Conservation (phyloP, 148 eudicot genomes). For the Chenopodium berlandieri region DNA sequence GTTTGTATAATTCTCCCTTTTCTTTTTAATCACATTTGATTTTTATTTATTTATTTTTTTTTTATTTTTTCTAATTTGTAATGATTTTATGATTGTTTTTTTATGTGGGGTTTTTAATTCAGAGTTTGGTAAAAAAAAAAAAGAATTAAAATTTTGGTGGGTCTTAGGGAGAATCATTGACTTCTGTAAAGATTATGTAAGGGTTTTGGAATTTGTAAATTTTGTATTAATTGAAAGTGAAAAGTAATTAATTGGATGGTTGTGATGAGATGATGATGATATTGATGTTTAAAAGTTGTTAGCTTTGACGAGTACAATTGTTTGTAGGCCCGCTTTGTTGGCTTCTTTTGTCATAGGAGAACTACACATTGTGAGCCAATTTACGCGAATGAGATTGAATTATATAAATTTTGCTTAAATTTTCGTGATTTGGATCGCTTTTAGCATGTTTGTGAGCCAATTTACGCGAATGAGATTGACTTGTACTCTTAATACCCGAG, state of each 20-base stretch:
- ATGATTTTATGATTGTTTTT: neutral
- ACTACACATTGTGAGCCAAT: neutral
- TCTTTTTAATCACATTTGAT: neutral
- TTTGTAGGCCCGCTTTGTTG: neutral
- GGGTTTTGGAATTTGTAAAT: neutral
- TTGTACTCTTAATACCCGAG: neutral
- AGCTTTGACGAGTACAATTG: neutral
- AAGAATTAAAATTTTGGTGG: conserved; percentile 5
- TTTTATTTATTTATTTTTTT: too few relatives aligned
- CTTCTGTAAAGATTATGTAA: neutral
- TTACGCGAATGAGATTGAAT: too few relatives aligned
- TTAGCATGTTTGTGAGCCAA: neutral
- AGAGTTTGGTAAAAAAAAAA: too few relatives aligned
- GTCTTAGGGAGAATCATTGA: neutral
- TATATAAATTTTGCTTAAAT: neutral
- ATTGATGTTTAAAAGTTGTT: neutral
- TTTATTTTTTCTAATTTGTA: neutral
- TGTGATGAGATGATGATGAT: conserved; percentile 1
- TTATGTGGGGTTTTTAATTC: neutral
- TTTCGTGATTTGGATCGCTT: neutral
- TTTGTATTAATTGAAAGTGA: neutral
- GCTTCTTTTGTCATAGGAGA: neutral
- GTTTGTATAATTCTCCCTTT: conserved; percentile 37
- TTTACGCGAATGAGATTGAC: neutral
- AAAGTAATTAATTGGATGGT: conserved; percentile 9